These are phyloP conservation scores for Arthrobotrys iridis DNA, from an alignment of 2,329 filamentous ascomycete species.

Conservation along the genomic window DNA sequence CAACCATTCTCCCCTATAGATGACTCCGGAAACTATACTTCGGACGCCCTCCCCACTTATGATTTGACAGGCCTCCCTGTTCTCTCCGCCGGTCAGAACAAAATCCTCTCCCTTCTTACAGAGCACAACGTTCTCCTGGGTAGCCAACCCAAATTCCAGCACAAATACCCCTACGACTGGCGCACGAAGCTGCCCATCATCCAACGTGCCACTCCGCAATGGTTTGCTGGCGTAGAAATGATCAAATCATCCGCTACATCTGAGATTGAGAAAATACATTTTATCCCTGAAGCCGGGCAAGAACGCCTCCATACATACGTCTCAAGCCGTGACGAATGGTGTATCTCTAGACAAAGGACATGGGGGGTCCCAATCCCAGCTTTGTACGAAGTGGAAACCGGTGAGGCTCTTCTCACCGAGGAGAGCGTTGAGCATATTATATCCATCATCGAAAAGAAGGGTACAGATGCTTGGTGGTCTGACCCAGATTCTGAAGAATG, in stretches of 20 bases:
- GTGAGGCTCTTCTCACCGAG: slow-evolving; percentile 79
- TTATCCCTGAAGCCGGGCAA: slow-evolving; percentile 79
- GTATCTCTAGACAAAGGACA: slow-evolving; percentile 91
- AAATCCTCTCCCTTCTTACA: slow-evolving; percentile 75
- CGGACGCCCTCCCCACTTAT: slow-evolving; percentile 77
- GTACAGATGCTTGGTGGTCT: slow-evolving; percentile 94
- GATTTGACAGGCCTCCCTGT: slow-evolving; percentile 80
- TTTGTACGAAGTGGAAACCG: slow-evolving; percentile 75
- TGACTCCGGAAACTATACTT: slow-evolving; percentile 81
- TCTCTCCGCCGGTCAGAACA: slow-evolving; percentile 73
- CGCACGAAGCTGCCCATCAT: slow-evolving; percentile 92
- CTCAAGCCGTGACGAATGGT: slow-evolving; percentile 91
- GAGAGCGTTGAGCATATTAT: slow-evolving; percentile 87
- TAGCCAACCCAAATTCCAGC: slow-evolving; percentile 73
- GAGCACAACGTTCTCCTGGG: slow-evolving; percentile 71
- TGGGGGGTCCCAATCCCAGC: slow-evolving; percentile 98
- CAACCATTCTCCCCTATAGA: slow-evolving; percentile 83
- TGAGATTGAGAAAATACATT: slow-evolving; percentile 76
- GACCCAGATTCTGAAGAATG: slow-evolving; percentile 77
- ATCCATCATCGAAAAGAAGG: slow-evolving; percentile 76
- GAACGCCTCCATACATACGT: slow-evolving; percentile 85
- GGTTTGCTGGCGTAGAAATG: slow-evolving; percentile 90
- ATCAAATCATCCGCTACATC: slow-evolving; percentile 80
- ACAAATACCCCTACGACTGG: slow-evolving; percentile 99
- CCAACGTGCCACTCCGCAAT: slow-evolving; percentile 90